Evolutionary conservation across 2,329 filamentous ascomycete genomes (phyloP), one percentile per base, ranked within the genome.

Genomic region (Epichloe brachyelytri): DNA sequence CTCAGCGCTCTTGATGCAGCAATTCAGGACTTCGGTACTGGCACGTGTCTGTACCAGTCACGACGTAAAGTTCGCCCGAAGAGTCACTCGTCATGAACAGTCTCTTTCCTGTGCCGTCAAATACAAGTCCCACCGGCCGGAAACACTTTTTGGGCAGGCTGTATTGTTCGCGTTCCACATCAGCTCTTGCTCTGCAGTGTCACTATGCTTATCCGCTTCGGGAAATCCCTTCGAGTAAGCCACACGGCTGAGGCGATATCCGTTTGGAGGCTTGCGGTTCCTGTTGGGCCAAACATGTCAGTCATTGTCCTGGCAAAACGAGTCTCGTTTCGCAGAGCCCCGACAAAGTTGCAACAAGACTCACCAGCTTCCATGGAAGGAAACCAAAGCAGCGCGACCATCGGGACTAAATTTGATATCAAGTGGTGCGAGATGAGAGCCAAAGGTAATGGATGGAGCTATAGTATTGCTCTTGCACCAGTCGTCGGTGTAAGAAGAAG

Each of bases 321-420:
- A 5, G 19, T 30, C 39, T 40, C 8, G 1, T 40, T 44, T 14
- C 41, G 10, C 10, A 17, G 10, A 30, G 26, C 26, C 8, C 26
- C 7, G 8, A 10, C 7, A 30, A 30, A 30, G 3, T 3, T 10
- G 8, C 26, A 30, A 30, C 26, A 30, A 10, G 17, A 55, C 59
- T 49, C 43, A 63, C 63, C 80, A 84, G 62, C 75, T 80, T 11
- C 81, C 81, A 60, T 83, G 80, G 61, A 84, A 81, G 0, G 78
- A 69, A 26, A 86, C 68, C 65, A 75, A 83, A 2, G 78, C 80
- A 4, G 71, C 73, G 12, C 71, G 75, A 12, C 74, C 74, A 43
- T 71, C 64, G 2, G 68, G 62, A 54, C 76, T 75, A 65, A 85
- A 85, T 53, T 77, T 76, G 55, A 85, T 75, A 56, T 84, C 81